Evolutionary conservation across 2,329 filamentous ascomycete genomes (phyloP).

Genomic region (Pyrenochaeta sp.): DNA sequence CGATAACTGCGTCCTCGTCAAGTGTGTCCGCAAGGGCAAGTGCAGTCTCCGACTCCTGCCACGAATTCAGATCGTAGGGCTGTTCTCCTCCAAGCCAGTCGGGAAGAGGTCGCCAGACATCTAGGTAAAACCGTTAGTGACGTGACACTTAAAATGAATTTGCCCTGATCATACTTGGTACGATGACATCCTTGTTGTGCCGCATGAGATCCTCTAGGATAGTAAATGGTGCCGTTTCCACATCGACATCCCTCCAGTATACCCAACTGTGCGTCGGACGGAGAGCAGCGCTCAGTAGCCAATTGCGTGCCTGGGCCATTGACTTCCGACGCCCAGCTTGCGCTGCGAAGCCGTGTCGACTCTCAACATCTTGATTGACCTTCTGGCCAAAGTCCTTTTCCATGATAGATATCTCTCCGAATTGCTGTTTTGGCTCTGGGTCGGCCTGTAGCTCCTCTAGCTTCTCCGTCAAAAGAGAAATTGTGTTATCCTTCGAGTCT

Average conservation of each 20-base stretch:
- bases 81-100: slow-evolving; percentile 99
- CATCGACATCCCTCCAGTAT: slow-evolving; percentile 98
- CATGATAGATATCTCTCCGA: slow-evolving; percentile 96
- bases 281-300: slow-evolving; percentile 91
- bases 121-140: slow-evolving; percentile 33
- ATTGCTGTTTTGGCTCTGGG: slow-evolving; percentile 80
- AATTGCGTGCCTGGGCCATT: slow-evolving; percentile 98
- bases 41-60: slow-evolving; percentile 98
- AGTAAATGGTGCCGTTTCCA: slow-evolving; percentile 95
- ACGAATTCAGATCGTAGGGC: slow-evolving; percentile 97
- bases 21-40: slow-evolving; percentile 91
- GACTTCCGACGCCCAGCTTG: slow-evolving; percentile 93
- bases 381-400: slow-evolving; percentile 99
- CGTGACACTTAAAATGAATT: not conserved
- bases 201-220: slow-evolving; percentile 98
- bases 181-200: slow-evolving; percentile 98
- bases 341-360: slow-evolving; percentile 94
- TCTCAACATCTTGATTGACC: slow-evolving; percentile 97
- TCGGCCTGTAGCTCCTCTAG: slow-evolving; percentile 82
- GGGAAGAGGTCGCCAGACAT: slow-evolving; percentile 97
- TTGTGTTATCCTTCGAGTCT: slow-evolving; percentile 92
- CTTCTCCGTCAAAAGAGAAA: slow-evolving; percentile 76
- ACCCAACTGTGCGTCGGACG: slow-evolving; percentile 98
- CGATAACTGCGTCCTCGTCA: slow-evolving; percentile 97
- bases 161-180: slow-evolving; percentile 78